phyloP scores from a whole-genome alignment of 2,329 filamentous ascomycete species.

The Hypoxylon sp. region DNA sequence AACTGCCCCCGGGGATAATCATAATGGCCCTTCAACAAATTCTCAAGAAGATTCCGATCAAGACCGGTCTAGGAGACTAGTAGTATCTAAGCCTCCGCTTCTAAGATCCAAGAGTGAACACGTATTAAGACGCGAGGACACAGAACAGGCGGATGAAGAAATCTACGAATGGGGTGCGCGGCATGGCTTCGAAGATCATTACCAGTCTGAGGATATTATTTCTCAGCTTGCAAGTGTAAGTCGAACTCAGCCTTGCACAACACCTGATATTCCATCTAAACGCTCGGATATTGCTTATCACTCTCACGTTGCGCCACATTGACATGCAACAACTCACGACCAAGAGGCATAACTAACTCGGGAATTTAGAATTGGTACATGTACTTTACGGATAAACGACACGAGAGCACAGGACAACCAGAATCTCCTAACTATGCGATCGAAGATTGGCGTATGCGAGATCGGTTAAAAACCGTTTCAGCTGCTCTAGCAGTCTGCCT shows the following conservation, averaged over 20 bases:
- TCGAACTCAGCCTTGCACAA: slow-evolving; percentile 46
- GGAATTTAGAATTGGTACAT: slow-evolving; percentile 92
- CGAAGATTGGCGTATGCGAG: slow-evolving; percentile 97
- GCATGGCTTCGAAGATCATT: slow-evolving; percentile 94
- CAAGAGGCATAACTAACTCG: slow-evolving; percentile 35
- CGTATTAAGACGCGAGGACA: slow-evolving; percentile 59
- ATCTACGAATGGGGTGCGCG: slow-evolving; percentile 72
- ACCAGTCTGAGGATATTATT: slow-evolving; percentile 91
- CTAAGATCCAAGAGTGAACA: slow-evolving; percentile 72
- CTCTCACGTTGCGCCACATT: slow-evolving; percentile 1
- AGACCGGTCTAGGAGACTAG: slow-evolving; percentile 56
- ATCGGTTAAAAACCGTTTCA: slow-evolving; percentile 95
- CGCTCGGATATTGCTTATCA: background rate
- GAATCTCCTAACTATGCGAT: slow-evolving; percentile 76
- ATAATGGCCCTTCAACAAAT: slow-evolving; percentile 48
- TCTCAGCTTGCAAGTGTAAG: slow-evolving; percentile 84
- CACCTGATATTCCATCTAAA: background rate
- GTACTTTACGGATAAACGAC: slow-evolving; percentile 98
- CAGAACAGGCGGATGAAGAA: slow-evolving; percentile 62
- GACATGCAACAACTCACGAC: background rate
- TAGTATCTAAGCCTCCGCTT: slow-evolving; percentile 65
- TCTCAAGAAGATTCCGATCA: slow-evolving; percentile 54
- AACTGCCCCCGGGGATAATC: slow-evolving; percentile 62
- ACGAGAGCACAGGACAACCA: slow-evolving; percentile 92
- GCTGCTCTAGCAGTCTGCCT: slow-evolving; percentile 94